Evolutionary conservation across 2,329 filamentous ascomycete species (phyloP).

Genomic region (Epichloe glyceriae): DNA sequence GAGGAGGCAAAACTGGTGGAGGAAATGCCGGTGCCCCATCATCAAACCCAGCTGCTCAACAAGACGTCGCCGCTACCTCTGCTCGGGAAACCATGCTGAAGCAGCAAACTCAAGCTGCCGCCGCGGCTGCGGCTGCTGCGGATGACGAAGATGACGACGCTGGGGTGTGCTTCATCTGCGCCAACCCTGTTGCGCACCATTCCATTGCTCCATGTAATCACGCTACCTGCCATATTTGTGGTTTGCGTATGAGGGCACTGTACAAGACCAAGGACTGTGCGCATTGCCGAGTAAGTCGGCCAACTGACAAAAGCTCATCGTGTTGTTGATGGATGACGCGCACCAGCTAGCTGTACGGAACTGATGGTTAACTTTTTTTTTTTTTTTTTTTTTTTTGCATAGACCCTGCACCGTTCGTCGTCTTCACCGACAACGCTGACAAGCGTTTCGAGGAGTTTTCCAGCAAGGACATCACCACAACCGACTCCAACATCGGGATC

Average conservation of each 20-base stretch:
- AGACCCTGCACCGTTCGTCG: constrained; percentile 65
- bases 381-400: neutral
- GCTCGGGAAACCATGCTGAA: constrained; percentile 16
- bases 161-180: constrained; percentile 96
- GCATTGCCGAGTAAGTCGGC: constrained; percentile 67
- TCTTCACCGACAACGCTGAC: constrained; percentile 76
- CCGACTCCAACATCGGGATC: constrained; percentile 80
- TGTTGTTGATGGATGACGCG: neutral
- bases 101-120: constrained; percentile 9
- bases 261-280: constrained; percentile 96
- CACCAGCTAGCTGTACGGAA: neutral
- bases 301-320: neutral
- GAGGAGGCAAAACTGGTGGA: constrained; percentile 16
- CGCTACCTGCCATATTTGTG: constrained; percentile 91
- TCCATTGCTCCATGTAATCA: constrained; percentile 92
- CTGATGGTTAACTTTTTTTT: neutral
- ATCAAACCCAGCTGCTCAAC: constrained; percentile 18
- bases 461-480: constrained; percentile 57
- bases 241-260: constrained; percentile 75
- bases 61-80: constrained; percentile 19
- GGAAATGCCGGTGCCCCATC: constrained; percentile 2
- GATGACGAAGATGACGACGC: constrained; percentile 36
- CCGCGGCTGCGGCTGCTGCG: constrained; percentile 13
- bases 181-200: constrained; percentile 75
- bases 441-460: constrained; percentile 82